A percentile compares a stretch with the other conserved stretches of the same genome.
phyloP scores from a whole-genome alignment of 140 eudicot species.

The Anethum foeniculum region DNA sequence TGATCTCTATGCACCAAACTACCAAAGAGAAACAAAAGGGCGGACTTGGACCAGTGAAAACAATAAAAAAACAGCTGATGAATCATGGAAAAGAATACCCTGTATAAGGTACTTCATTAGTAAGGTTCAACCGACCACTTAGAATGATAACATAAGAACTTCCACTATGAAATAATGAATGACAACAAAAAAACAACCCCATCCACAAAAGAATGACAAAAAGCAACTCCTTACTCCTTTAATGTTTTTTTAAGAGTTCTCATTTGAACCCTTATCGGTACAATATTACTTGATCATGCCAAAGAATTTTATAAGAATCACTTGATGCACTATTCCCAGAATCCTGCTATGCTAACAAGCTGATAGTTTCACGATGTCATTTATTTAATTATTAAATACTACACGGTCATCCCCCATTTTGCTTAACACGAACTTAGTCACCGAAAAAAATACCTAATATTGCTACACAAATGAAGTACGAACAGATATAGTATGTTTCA shows the following conservation, averaged over 20 bases:
- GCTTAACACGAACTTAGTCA: not conserved
- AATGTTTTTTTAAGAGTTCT: not conserved
- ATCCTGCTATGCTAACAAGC: not conserved
- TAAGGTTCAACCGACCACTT: not conserved
- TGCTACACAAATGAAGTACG: not conserved
- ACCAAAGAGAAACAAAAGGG: too few species aligned
- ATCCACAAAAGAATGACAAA: not conserved
- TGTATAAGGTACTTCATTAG: not conserved
- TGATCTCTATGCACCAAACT: too few species aligned
- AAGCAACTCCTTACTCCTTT: not conserved
- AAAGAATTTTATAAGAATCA: not conserved
- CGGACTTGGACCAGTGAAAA: too few species aligned
- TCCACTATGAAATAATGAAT: not conserved
- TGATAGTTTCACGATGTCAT: not conserved
- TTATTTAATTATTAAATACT: not conserved
- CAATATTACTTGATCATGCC: not conserved
- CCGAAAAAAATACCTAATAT: not conserved
- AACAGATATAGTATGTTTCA: not conserved
- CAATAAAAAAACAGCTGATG: too few species aligned
- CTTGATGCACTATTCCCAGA: not conserved
- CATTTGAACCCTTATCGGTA: not conserved
- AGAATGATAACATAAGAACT: not conserved
- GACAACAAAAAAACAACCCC: too few species aligned
- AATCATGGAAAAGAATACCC: too few species aligned
- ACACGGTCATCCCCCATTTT: not conserved